These are phyloP conservation scores for Pyrenula aspistea DNA, from an alignment of 495 filamentous ascomycete genomes.

Conservation along the genomic window DNA sequence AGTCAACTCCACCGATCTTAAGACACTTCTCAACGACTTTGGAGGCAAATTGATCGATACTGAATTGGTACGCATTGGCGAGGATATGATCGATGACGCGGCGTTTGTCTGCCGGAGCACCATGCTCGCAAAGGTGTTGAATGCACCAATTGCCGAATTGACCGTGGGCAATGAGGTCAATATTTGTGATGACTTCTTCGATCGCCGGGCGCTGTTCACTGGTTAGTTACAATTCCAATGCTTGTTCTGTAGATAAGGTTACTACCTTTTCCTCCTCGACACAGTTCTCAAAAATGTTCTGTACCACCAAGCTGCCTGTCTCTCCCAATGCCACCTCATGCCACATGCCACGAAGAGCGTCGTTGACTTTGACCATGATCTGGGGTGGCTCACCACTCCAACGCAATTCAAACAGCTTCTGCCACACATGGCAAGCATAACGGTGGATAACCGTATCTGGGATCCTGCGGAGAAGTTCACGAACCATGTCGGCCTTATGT, in stretches of 20 bases:
- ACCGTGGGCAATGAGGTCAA: slow-evolving; percentile 92
- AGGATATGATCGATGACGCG: slow-evolving; percentile 92
- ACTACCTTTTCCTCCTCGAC: slow-evolving; percentile 96
- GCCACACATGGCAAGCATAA: slow-evolving; percentile 98
- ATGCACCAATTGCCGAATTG: slow-evolving; percentile 99
- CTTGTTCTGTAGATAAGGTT: no score
- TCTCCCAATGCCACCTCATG: slow-evolving; percentile 95
- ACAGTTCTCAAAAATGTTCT: slow-evolving; percentile 99
- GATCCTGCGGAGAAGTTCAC: slow-evolving; percentile 87
- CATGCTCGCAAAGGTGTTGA: slow-evolving; percentile 97
- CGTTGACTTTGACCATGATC: slow-evolving; percentile 98
- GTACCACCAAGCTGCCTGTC: slow-evolving; percentile 93
- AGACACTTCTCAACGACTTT: slow-evolving; percentile 99
- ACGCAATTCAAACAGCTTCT: slow-evolving; percentile 97
- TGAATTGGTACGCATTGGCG: slow-evolving; percentile 85
- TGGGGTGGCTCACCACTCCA: slow-evolving; percentile 92
- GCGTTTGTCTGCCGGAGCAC: slow-evolving; percentile 78
- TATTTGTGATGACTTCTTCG: slow-evolving; percentile 85
- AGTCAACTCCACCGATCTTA: slow-evolving; percentile 88
- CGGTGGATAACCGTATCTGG: slow-evolving; percentile 97
- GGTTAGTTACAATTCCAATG: no score
- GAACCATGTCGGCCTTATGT: slow-evolving; percentile 96
- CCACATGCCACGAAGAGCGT: slow-evolving; percentile 93
- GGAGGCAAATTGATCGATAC: slow-evolving; percentile 98
- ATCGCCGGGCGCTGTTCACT: slow-evolving; percentile 73